A percentile compares a stretch with the other conserved stretches of the same genome.
Evolutionary conservation across 2,329 filamentous ascomycete genomes (phyloP).

Genomic region (Aspergillus aculeatus): DNA sequence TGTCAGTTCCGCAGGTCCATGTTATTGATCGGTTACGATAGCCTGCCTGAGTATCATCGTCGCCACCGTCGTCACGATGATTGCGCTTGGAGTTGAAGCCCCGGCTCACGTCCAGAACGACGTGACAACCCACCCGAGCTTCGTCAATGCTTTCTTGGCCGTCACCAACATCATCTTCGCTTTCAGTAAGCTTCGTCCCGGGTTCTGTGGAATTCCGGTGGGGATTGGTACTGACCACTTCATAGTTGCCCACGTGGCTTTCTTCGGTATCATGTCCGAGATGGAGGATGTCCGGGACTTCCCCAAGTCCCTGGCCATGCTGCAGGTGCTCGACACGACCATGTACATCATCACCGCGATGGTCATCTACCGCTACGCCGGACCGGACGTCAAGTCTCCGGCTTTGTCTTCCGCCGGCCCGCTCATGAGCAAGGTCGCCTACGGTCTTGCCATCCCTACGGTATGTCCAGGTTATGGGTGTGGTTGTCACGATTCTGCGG

Average conservation of each 20-base stretch:
- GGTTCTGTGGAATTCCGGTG: too few relatives aligned
- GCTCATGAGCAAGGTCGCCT: constrained; percentile 62
- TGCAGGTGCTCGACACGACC: constrained; percentile 58
- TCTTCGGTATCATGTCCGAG: constrained; percentile 66
- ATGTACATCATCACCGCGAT: constrained; percentile 66
- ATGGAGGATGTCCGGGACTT: constrained; percentile 61
- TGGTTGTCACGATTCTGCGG: too few relatives aligned
- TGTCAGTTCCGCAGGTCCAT: not conserved
- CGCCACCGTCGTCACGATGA: constrained; percentile 65
- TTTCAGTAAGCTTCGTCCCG: constrained; percentile 47
- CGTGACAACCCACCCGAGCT: constrained; percentile 41
- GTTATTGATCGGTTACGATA: constrained; percentile 21
- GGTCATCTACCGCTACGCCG: constrained; percentile 67
- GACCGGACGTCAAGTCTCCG: constrained; percentile 60
- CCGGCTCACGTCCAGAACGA: constrained; percentile 39
- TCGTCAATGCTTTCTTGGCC: constrained; percentile 58
- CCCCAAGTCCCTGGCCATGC: constrained; percentile 60
- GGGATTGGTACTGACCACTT: not conserved
- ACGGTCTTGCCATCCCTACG: constrained; percentile 66
- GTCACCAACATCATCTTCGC: constrained; percentile 69
- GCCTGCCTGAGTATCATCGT: constrained; percentile 58
- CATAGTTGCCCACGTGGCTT: constrained; percentile 59
- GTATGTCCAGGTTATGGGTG: too few relatives aligned
- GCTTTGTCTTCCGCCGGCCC: constrained; percentile 62
- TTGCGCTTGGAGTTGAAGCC: constrained; percentile 58